phyloP scores from a whole-genome alignment of 2,329 filamentous ascomycete genomes.

The Fusarium luffae region DNA sequence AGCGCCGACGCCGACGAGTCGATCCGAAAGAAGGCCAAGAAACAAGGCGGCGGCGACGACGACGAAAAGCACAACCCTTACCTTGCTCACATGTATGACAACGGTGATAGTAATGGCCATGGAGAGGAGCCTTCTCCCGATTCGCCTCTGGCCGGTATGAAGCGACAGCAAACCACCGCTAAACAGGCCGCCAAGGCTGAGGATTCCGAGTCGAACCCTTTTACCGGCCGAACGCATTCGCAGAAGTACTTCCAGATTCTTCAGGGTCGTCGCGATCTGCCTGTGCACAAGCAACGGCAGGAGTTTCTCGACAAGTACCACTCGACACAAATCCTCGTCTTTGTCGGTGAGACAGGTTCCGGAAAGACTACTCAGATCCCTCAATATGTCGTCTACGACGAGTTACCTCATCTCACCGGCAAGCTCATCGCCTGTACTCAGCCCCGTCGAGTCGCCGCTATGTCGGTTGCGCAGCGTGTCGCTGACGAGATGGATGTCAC shows the following conservation, averaged over 20 bases:
- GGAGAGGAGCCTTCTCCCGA: conserved; percentile 50
- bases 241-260: conserved; percentile 91
- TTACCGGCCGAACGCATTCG: conserved; percentile 81
- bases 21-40: conserved; percentile 58
- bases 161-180: conserved; percentile 83
- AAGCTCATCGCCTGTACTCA: conserved; percentile 98
- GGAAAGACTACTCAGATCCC: conserved; percentile 99
- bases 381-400: conserved; percentile 97
- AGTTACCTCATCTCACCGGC: conserved; percentile 84
- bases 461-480: conserved; percentile 98
- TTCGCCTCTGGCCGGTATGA: conserved; percentile 72
- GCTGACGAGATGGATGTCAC: conserved; percentile 95
- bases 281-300: conserved; percentile 90
- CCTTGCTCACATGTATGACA: conserved; percentile 85
- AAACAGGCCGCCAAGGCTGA: conserved; percentile 78
- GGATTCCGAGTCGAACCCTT: conserved; percentile 84
- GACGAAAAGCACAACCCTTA: conserved; percentile 77
- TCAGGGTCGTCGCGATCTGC: conserved; percentile 83
- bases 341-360: conserved; percentile 98
- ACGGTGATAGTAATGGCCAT: conserved; percentile 56
- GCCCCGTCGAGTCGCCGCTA: conserved; percentile 95
- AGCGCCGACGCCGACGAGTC: conserved; percentile 57
- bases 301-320: conserved; percentile 97
- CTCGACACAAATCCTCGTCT: conserved; percentile 93
- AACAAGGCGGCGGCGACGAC: conserved; percentile 46